Base-by-base conservation (phyloP, 1,284 basidiomycete species). In the Fomitopsis pinicola region DNA sequence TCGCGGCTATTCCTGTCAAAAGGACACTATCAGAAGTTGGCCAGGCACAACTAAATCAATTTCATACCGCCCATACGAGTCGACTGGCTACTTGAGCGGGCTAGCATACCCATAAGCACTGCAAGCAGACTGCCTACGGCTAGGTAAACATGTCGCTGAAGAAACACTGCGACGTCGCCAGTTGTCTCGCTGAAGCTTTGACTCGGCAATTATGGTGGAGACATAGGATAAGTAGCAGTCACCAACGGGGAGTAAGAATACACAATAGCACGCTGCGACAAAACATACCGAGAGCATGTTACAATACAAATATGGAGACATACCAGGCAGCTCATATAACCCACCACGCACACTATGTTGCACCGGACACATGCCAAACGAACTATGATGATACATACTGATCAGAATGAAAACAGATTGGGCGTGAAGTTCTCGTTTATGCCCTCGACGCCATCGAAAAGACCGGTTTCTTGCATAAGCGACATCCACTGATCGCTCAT, bases 401-500 rank as follows among this genome's bases (percentile, higher is more conserved):
- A 26, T 38, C 44, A 64, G 53, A 58, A 58, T 7, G 53, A 58
- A 50, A 63, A 61, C 8, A 60, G 45, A 15, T 60, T 42, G n/a
- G 45, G 45, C n/a, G 54, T 17, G 28, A 58, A 61, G 35, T 40
- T 42, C 42, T 55, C 46, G 22, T 28, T 42, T 4, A 56, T 40
- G 36, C 55, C 26, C 10, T 56, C 59, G 19, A 56, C 52, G 10
- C 54, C 54, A 19, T 60, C 59, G 26, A 60, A 42, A 28, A 73
- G 66, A 42, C 71, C 71, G 42, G 72, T 70, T 63, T 71, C 68
- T 48, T 67, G 66, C 71, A 73, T 72, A 55, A 73, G 66, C 60
- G 69, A 70, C 64, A 66, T 68, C 72, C 72, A 73, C 65, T 71
- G 68, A 45, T 73, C 71, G 56, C 66, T 67, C 64, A 71, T 66